phyloP scores from a whole-genome alignment of 2,329 filamentous ascomycete species.

The Aspergillus intermedius region DNA sequence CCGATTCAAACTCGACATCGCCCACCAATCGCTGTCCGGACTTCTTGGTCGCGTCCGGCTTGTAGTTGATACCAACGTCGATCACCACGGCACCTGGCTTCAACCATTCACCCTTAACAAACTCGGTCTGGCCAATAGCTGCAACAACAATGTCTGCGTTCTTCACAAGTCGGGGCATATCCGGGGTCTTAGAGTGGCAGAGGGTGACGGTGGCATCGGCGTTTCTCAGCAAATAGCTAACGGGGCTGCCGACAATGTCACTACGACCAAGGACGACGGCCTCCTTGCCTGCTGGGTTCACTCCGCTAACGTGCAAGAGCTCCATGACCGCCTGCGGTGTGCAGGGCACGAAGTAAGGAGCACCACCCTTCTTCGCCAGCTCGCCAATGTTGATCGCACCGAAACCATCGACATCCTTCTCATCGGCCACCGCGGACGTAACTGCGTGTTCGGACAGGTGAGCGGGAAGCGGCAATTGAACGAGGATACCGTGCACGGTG shows the following conservation, averaged over 20 bases:
- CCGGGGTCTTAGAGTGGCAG: conserved; percentile 81
- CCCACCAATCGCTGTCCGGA: conserved; percentile 87
- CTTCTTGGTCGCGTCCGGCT: conserved; percentile 82
- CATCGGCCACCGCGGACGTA: conserved; percentile 82
- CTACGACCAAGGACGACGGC: conserved; percentile 91
- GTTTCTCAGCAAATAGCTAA: conserved; percentile 91
- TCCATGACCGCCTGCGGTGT: conserved; percentile 97
- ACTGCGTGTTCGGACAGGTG: conserved; percentile 85
- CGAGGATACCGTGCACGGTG: conserved; percentile 80
- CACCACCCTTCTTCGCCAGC: conserved; percentile 88
- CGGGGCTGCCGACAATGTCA: conserved; percentile 94
- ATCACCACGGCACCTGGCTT: conserved; percentile 95
- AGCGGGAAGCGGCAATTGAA: conserved; percentile 83
- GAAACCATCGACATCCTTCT: conserved; percentile 98
- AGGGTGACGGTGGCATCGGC: conserved; percentile 95
- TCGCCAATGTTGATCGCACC: conserved; percentile 92
- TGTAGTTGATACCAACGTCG: conserved; percentile 95
- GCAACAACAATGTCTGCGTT: conserved; percentile 83
- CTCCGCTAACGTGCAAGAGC: conserved; percentile 72
- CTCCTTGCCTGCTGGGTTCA: conserved; percentile 81
- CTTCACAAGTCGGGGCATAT: conserved; percentile 68
- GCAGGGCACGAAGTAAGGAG: conserved; percentile 85
- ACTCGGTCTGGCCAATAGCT: conserved; percentile 79
- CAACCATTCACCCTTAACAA: conserved; percentile 91
- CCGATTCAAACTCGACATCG: conserved; percentile 87